Conservation (phyloP, 257 asterid genomes). For the Nicotiana undulata region DNA sequence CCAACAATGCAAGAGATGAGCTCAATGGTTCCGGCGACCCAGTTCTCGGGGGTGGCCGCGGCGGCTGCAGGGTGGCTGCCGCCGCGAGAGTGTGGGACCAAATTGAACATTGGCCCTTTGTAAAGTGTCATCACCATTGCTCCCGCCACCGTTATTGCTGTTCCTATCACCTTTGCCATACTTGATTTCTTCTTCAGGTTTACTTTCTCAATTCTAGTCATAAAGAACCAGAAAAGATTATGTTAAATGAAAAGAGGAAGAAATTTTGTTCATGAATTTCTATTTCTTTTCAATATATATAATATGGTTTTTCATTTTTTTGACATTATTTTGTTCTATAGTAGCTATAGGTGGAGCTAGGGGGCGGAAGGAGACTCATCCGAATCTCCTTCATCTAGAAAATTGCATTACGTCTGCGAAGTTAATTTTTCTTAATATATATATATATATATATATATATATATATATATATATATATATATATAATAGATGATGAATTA, state of each 20-base stretch:
- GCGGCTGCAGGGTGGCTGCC: slow-evolving; percentile 25
- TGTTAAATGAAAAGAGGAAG: no score
- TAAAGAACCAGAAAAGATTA: background rate
- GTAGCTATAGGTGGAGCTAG: background rate
- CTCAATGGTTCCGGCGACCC: slow-evolving; percentile 64
- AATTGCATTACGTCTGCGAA: no score
- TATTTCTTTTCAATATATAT: background rate
- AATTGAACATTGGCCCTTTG: slow-evolving; percentile 68
- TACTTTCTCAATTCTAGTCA: slow-evolving; percentile 61
- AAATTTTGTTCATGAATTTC: background rate
- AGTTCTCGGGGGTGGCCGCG: slow-evolving; percentile 39
- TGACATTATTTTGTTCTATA: background rate
- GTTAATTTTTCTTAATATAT: no score
- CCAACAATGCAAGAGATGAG: slow-evolving; percentile 54
- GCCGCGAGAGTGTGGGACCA: slow-evolving; percentile 38
- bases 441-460: no score
- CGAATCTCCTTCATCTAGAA: no score
- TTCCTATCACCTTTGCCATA: slow-evolving; percentile 76
- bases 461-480: no score
- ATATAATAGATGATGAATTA: no score
- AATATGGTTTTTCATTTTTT: background rate
- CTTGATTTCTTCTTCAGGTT: slow-evolving; percentile 44
- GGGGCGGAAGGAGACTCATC: no score
- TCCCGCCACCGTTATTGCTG: slow-evolving; percentile 59
- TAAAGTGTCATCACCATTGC: slow-evolving; percentile 94